Evolutionary conservation across 768 basidiomycete genomes (phyloP), one percentile per base, ranked within the genome.

Genomic region (Boletus sensibilis): DNA sequence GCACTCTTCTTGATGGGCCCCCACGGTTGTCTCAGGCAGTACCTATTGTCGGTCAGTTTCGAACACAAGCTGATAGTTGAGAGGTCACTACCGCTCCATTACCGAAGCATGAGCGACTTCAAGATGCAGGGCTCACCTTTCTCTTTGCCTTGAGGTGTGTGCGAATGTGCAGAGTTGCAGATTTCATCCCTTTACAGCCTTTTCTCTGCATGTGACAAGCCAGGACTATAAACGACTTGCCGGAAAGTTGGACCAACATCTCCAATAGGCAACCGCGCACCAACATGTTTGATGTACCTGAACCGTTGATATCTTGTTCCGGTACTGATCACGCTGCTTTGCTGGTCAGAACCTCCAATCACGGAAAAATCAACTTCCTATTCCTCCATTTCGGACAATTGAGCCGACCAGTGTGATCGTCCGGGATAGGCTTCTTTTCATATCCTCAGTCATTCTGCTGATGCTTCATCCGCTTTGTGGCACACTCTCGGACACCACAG

Each of bases 401-500:
- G 13, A 14, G 29, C 41, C 41, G 39, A 38, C 21, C 42, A 27
- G 38, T 20, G 43, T 20, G 34, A 18, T 40, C 21, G 16, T 27
- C 18, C 27, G 12, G 42, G 11, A 43, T 42, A 35, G 43, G 35
- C 34, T 51, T 31, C 27, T 62, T 69, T 53, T 54, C 49, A 54
- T 47, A 46, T 50, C 44, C 58, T 67, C 63, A 33, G 67, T 27
- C 29, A 44, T 49, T 50, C 56, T 61, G 59, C 58, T 53, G 27
- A 52, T 42, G 68, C 68, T 50, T 68, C 60, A 48, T 47, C 53
- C 56, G 57, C 67, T 65, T 68, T 59, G 67, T 68, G 67, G 67
- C 67, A 68, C 68, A 14, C 68, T 60, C 68, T 61, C 6, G 68
- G 65, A 68, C 37, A 59, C 25, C 67, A 70, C 68, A 69, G 67